Evolutionary conservation across 768 basidiomycete genomes (phyloP).

Genomic region (Saitozyma podzolica): DNA sequence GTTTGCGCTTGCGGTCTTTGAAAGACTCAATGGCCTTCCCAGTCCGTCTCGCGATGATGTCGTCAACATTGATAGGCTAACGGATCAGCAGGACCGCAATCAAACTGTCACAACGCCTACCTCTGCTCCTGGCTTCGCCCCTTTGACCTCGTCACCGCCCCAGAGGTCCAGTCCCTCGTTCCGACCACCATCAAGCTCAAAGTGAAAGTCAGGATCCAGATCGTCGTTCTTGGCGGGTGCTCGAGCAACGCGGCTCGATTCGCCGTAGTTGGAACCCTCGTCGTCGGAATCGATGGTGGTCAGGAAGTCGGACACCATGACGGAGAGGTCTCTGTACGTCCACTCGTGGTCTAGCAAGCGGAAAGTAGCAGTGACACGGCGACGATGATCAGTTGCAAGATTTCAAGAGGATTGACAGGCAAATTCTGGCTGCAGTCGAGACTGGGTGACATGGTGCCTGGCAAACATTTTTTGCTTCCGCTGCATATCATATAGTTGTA

Average conservation of each 20-base stretch:
- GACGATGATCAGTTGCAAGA: too few relatives aligned
- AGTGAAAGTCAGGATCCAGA: slow-evolving; percentile 78
- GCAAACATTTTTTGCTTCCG: too few relatives aligned
- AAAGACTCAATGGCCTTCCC: slow-evolving; percentile 52
- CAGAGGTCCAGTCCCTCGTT: slow-evolving; percentile 56
- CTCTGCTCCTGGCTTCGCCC: slow-evolving; percentile 59
- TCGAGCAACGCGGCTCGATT: slow-evolving; percentile 14
- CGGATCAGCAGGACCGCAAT: slow-evolving; percentile 7
- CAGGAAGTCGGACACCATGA: slow-evolving; percentile 24
- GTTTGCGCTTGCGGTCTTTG: slow-evolving; percentile 64
- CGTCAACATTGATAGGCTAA: slow-evolving; percentile 79
- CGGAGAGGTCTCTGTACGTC: too few relatives aligned
- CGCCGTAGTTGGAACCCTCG: slow-evolving; percentile 30
- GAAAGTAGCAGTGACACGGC: too few relatives aligned
- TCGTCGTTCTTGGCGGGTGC: slow-evolving; percentile 22
- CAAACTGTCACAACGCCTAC: slow-evolving; percentile 7
- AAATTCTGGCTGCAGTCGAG: too few relatives aligned
- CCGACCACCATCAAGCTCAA: slow-evolving; percentile 75
- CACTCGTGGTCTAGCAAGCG: too few relatives aligned
- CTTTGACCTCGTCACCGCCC: slow-evolving; percentile 63
- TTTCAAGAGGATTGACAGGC: too few relatives aligned
- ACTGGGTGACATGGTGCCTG: too few relatives aligned
- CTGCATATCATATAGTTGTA: too few relatives aligned
- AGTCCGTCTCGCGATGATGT: slow-evolving; percentile 77
- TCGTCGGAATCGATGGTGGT: slow-evolving; percentile 45